Percentiles rank a stretch among this genome's conserved stretches.
phyloP scores from a whole-genome alignment of 768 basidiomycete genomes.

The Porpolomopsis calyptriformis region DNA sequence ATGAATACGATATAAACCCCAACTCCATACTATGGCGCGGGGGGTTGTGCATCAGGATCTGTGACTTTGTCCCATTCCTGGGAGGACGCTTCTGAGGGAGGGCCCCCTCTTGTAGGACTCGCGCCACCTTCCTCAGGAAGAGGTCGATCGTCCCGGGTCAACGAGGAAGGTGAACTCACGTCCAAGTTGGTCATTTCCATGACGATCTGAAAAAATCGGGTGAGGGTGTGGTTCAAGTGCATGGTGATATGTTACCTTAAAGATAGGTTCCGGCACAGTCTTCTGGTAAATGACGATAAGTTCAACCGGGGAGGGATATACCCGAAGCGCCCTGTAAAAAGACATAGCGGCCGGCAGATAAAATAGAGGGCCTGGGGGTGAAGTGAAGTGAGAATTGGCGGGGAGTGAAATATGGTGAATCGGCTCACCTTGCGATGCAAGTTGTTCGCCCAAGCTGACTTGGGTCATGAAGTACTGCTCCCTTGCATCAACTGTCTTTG shows the following conservation, averaged over 20 bases:
- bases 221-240: not conserved
- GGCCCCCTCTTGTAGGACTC: slow-evolving; percentile 52
- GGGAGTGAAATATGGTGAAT: not conserved
- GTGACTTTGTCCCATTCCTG: slow-evolving; percentile 88
- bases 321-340: slow-evolving; percentile 88
- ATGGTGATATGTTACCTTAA: slow-evolving; percentile 43
- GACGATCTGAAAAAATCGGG: slow-evolving; percentile 37
- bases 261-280: slow-evolving; percentile 71
- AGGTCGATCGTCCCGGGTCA: slow-evolving; percentile 14
- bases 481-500: slow-evolving; percentile 59
- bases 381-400: slow-evolving; percentile 1
- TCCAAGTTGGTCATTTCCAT: slow-evolving; percentile 83
- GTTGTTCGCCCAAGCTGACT: slow-evolving; percentile 77
- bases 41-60: slow-evolving; percentile 53
- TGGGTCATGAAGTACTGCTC: slow-evolving; percentile 90
- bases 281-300: slow-evolving; percentile 92
- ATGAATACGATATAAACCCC: slow-evolving; percentile 3
- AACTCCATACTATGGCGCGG: slow-evolving; percentile 23
- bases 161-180: slow-evolving; percentile 59
- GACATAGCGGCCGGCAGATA: slow-evolving; percentile 73
- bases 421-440: slow-evolving; percentile 62
- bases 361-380: slow-evolving; percentile 56
- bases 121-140: slow-evolving; percentile 40
- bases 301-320: slow-evolving; percentile 92
- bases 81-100: slow-evolving; percentile 79